Base-by-base conservation (phyloP, 2,329 filamentous ascomycete genomes). In the Alternaria ventricosa region DNA sequence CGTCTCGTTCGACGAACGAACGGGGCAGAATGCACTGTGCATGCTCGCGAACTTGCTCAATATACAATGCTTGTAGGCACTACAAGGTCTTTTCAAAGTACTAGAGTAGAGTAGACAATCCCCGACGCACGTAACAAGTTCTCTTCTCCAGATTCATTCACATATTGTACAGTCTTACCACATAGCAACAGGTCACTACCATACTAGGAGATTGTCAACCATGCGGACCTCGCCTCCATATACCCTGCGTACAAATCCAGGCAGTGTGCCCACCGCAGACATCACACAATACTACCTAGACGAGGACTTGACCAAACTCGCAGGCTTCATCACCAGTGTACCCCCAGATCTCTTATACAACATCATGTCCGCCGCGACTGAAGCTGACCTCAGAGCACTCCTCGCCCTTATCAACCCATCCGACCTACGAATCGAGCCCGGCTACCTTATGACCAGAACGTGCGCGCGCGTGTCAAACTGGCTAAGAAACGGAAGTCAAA, bases 271-370 rank as follows among this genome's bases (percentile, higher is more conserved):
- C 18, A 57, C 43, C 27, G 43, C 43, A 36, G 25, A 57, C 8
- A 36, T 41, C 6, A 10, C 18, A 2, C 55, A 57, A 49, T 33
- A 23, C 43, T 57, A 25, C 12, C 13, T 47, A 20, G 43, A 30
- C n/a, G 27, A 57, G 1, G 27, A 45, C 4, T 27, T 57, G 9
- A 36, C 13, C 18, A 57, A 20, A 13, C 9, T 57, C n/a, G 55
- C 55, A 27, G 43, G 18, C 20, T 57, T 57, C 55, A 49, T 57
- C 27, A 47, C 25, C 5, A 20, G 18, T 11, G 55, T 44, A 30
- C 49, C 49, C 10, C 49, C 49, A 0, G 20, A 53, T 36, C 49
- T 49, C 8, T 3, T 49, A 18, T 22, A 49, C 25, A 28, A n/a
- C 27, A 30, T 57, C 30, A 49, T 47, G 49, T 53, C 28, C 20